A percentile compares a stretch with the other conserved stretches of the same genome.
Evolutionary conservation across 495 filamentous ascomycete species (phyloP).

Genomic region (Aspergillus baeticus): DNA sequence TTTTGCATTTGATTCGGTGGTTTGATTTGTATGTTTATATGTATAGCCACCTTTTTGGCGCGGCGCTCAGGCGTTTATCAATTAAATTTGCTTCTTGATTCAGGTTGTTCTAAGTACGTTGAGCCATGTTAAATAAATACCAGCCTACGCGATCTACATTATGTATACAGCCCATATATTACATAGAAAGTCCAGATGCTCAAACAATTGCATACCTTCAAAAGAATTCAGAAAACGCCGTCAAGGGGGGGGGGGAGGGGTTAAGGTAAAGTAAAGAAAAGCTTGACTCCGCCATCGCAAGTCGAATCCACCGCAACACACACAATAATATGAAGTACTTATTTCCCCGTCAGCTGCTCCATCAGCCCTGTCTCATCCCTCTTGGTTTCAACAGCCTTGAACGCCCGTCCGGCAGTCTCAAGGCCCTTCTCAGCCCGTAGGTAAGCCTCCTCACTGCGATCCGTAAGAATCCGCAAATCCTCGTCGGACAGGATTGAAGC

Average conservation of each 20-base stretch:
- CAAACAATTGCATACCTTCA: neutral
- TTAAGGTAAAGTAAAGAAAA: neutral
- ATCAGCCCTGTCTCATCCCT: constrained; percentile 33
- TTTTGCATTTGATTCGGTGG: constrained; percentile 4
- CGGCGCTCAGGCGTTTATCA: constrained; percentile 39
- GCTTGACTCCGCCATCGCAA: neutral
- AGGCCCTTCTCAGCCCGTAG: constrained; percentile 71
- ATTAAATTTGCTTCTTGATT: constrained; percentile 15
- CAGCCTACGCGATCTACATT: constrained; percentile 13
- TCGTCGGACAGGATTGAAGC: constrained; percentile 67
- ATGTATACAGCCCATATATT: constrained; percentile 20
- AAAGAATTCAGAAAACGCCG: neutral
- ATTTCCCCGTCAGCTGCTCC: constrained; percentile 26
- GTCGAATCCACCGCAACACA: neutral
- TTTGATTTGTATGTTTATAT: constrained; percentile 20
- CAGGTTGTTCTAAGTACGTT: neutral
- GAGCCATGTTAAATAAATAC: neutral
- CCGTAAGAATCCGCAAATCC: constrained; percentile 77
- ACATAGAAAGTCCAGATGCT: neutral
- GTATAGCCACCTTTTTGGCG: constrained; percentile 38
- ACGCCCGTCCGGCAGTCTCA: constrained; percentile 40
- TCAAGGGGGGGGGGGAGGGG: neutral
- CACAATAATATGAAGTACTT: constrained; percentile 1
- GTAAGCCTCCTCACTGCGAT: constrained; percentile 86
- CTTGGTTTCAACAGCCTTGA: constrained; percentile 45